Conservation (phyloP, 1,139 yeast genomes). For the Protomyces macrosporus region DNA sequence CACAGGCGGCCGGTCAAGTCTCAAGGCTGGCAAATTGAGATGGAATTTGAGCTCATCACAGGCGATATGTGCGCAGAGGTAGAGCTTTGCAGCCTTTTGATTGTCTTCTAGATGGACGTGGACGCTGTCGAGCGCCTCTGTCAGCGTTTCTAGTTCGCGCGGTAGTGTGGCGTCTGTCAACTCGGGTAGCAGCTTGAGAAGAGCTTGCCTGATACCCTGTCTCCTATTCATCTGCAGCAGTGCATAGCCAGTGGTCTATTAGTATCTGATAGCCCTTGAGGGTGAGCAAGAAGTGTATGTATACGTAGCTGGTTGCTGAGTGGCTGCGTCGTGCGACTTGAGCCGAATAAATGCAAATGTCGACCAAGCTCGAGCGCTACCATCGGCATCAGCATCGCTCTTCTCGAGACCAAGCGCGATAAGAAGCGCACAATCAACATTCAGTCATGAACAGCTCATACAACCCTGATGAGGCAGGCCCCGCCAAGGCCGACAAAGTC, state of each 20-base stretch:
- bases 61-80: background rate
- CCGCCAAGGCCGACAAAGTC: background rate
- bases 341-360: too few relatives aligned
- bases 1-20: background rate
- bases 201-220: background rate
- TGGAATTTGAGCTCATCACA: background rate
- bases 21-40: background rate
- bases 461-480: background rate
- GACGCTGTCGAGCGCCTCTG: background rate
- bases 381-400: too few relatives aligned
- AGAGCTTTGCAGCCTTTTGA: background rate
- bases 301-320: too few relatives aligned
- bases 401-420: too few relatives aligned
- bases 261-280: too few relatives aligned
- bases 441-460: background rate
- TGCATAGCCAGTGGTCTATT: too few relatives aligned
- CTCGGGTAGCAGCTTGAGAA: background rate
- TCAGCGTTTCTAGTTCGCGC: background rate
- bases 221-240: background rate
- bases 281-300: too few relatives aligned
- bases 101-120: background rate
- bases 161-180: background rate
- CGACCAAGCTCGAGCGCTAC: too few relatives aligned
- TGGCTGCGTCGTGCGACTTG: too few relatives aligned
- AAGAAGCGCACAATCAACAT: too few relatives aligned